Evolutionary conservation across 208 protist genomes (phyloP).

Genomic region (Tetramitus jugosus): DNA sequence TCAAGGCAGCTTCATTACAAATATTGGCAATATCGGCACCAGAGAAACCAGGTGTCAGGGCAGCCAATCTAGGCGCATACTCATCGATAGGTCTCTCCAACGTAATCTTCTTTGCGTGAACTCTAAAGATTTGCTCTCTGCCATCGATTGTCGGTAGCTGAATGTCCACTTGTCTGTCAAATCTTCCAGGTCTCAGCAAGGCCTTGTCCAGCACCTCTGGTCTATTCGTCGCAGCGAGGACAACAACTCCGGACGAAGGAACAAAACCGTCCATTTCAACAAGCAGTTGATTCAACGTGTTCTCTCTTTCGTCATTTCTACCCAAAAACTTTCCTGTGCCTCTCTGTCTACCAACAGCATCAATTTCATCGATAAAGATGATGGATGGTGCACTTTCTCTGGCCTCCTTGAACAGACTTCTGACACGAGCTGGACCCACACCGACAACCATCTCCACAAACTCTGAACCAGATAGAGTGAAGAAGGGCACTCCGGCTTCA

Average conservation of each 20-base stretch:
- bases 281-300: slow-evolving; percentile 95
- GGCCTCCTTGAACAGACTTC: slow-evolving; percentile 57
- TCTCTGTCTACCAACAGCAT: slow-evolving; percentile 60
- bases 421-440: slow-evolving; percentile 54
- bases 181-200: slow-evolving; percentile 69
- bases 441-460: slow-evolving; percentile 71
- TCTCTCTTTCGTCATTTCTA: slow-evolving; percentile 78
- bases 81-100: slow-evolving; percentile 34
- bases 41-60: slow-evolving; percentile 54
- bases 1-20: slow-evolving; percentile 82
- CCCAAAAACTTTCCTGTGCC: slow-evolving; percentile 56
- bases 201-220: slow-evolving; percentile 88
- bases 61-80: slow-evolving; percentile 21
- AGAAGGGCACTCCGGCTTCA: slow-evolving; percentile 71
- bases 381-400: slow-evolving; percentile 53
- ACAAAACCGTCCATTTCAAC: slow-evolving; percentile 96
- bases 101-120: slow-evolving; percentile 73
- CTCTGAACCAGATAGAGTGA: slow-evolving; percentile 52
- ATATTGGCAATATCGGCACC: slow-evolving; percentile 92
- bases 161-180: slow-evolving; percentile 85
- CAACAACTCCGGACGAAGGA: slow-evolving; percentile 80
- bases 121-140: slow-evolving; percentile 86
- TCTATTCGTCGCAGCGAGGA: slow-evolving; percentile 94
- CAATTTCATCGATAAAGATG: slow-evolving; percentile 85
- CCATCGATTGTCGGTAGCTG: slow-evolving; percentile 78